These are phyloP conservation scores for Fistulifera pelliculosa DNA, from an alignment of 108 stramenopile genomes.

Conservation along the genomic window DNA sequence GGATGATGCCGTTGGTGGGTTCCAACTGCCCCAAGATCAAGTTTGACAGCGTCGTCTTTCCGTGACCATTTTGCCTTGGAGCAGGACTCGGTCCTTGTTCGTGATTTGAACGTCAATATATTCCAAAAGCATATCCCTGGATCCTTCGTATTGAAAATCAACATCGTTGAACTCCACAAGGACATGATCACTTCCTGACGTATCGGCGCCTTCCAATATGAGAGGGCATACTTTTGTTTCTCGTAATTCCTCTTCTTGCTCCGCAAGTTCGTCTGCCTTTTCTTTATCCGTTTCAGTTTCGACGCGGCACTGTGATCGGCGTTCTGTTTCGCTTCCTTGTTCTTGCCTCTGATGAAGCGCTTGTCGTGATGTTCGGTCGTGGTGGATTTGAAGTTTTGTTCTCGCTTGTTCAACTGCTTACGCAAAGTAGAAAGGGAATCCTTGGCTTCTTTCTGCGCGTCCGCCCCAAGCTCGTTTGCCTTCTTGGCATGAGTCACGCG, in stretches of 20 bases:
- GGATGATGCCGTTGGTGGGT: conserved; percentile 22
- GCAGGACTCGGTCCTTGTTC: conserved; percentile 31
- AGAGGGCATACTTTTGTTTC: no score
- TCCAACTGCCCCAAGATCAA: neutral
- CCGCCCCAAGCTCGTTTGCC: conserved; percentile 9
- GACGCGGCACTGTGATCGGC: conserved; percentile 43
- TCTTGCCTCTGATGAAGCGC: conserved; percentile 42
- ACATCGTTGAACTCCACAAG: conserved; percentile 19
- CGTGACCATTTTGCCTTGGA: conserved; percentile 48
- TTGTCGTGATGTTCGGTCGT: conserved; percentile 21
- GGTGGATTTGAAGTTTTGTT: conserved; percentile 23
- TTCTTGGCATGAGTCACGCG: neutral
- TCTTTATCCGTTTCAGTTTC: conserved; percentile 28
- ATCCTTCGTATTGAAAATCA: neutral
- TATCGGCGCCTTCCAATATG: conserved; percentile 17
- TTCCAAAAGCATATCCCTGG: conserved; percentile 18
- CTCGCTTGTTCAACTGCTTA: conserved; percentile 21
- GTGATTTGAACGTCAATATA: conserved; percentile 28
- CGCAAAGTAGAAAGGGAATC: conserved; percentile 30
- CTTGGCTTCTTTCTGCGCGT: conserved; percentile 15
- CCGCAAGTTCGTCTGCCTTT: conserved; percentile 16
- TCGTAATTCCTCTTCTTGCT: no score
- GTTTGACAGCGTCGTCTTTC: conserved; percentile 31
- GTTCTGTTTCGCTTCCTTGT: conserved; percentile 60
- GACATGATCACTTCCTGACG: conserved; percentile 36